Evolutionary conservation across 129 eudicot species (phyloP), one percentile per base, ranked within the genome.

Genomic region (Heracleum sosnowskyi): DNA sequence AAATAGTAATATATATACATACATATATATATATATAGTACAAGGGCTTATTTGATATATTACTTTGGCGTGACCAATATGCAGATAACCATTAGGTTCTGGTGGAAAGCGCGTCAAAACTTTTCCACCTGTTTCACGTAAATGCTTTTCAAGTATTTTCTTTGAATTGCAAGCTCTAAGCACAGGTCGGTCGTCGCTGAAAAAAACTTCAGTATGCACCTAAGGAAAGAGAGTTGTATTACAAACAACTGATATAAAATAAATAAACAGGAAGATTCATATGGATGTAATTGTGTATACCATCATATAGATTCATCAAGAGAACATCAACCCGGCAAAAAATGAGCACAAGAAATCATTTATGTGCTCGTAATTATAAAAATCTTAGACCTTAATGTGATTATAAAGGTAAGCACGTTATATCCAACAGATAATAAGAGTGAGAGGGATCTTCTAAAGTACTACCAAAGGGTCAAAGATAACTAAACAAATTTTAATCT

Each of bases 11-110:
- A 10, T 10, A 3, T n/a, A n/a, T n/a, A n/a, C n/a, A n/a, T n/a
- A n/a, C n/a, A n/a, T n/a, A n/a, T n/a, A n/a, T n/a, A n/a, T n/a
- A n/a, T n/a, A 70, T 11, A 37, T 37, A 70, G 16, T 69, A 15
- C 28, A 34, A 69, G 45, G 12, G 15, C 29, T 18, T 18, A 44
- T 41, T 29, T 64, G 20, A 66, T 17, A 63, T 24, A 26, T 31
- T 74, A 96, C 99, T 89, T 96, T 96, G 40, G 99, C 99, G 76
- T 96, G 99, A 79, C 99, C 99, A 71, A 96, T 96, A 78, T 96
- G 99, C 47, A 96, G 86, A 78, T 88, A 96, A 39, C 99, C 99
- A 87, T 96, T 96, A 33, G 99, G 99, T 86, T 96, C 99, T 24
- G 99, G 99, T 46, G 97, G 99, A 86, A 96, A 96, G 75, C 99